Evolutionary conservation across 1,139 yeast species (phyloP), one percentile per base, ranked within the genome.

Genomic region (Candida frijolesensis): DNA sequence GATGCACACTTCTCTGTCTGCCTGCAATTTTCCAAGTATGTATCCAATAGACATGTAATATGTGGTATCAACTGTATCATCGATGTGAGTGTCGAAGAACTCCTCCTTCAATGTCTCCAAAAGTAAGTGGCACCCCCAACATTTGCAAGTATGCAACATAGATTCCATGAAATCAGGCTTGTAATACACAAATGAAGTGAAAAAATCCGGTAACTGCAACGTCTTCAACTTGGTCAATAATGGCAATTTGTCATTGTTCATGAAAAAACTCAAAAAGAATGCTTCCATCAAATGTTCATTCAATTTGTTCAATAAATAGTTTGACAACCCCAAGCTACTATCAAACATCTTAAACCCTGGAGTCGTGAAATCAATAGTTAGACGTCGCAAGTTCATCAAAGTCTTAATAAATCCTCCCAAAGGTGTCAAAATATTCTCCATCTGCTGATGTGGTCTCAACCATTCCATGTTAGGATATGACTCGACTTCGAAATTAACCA

Each of bases 341-440:
- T 68, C 76, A 58, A 72, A 72, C 76, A 72, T 73, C 54, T 73
- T 73, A 55, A 70, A 71, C 5, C 75, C 74, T 0, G 74, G 74
- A 0, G 76, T 71, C 2, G 72, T 63, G 50, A 72, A 71, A 54
- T 72, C 76, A 45, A 72, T 62, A 0, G 68, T 60, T 22, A 73
- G 56, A 33, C 70, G 54, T 6, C 59, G 42, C 35, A 72, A 54
- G 27, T 55, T 62, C 5, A 44, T 37, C 46, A 72, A 60, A 1
- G 71, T 58, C 42, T 62, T 60, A 18, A 72, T 55, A 49, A 71
- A 70, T 9, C 57, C 57, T 0, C 76, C 74, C 41, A 72, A 57
- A 1, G 78, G 78, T 0, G 67, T 62, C 33, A 73, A 53, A 11
- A 68, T 62, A 45, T 60, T 62, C 48, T 70, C 73, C 42, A 72